Evolutionary conservation across 2,329 filamentous ascomycete genomes (phyloP).

Genomic region (Cordyceps tenuipes): DNA sequence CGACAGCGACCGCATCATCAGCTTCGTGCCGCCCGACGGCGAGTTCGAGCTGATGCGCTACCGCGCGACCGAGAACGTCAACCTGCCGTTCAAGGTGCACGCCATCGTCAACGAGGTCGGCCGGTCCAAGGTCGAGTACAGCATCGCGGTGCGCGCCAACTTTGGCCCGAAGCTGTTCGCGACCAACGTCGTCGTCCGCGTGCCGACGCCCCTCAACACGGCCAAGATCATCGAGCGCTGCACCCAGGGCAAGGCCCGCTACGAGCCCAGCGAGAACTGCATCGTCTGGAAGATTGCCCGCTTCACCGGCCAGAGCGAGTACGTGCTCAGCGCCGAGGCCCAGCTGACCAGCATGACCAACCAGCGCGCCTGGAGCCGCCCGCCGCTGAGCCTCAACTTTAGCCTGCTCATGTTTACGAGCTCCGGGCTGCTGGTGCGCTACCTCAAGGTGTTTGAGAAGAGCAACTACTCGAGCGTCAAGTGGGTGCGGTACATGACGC

Average conservation of each 20-base stretch:
- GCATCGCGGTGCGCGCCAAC: slow-evolving; percentile 93
- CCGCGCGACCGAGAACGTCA: slow-evolving; percentile 96
- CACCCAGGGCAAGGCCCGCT: slow-evolving; percentile 94
- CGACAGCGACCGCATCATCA: slow-evolving; percentile 92
- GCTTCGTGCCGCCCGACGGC: slow-evolving; percentile 91
- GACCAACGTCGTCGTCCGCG: slow-evolving; percentile 88
- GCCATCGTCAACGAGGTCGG: slow-evolving; percentile 97
- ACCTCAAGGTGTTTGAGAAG: slow-evolving; percentile 99
- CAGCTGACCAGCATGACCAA: slow-evolving; percentile 95
- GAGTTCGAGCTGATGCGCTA: slow-evolving; percentile 99
- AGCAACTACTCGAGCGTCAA: slow-evolving; percentile 98
- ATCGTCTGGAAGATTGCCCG: slow-evolving; percentile 98
- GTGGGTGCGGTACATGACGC: slow-evolving; percentile 98
- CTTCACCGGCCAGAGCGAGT: slow-evolving; percentile 98
- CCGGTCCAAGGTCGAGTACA: slow-evolving; percentile 97
- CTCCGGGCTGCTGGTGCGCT: slow-evolving; percentile 82
- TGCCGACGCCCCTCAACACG: slow-evolving; percentile 94
- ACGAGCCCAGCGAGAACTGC: slow-evolving; percentile 95
- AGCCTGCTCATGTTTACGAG: slow-evolving; percentile 97
- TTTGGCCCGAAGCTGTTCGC: slow-evolving; percentile 95
- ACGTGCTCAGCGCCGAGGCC: slow-evolving; percentile 87
- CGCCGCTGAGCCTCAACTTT: slow-evolving; percentile 86
- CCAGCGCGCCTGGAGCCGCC: slow-evolving; percentile 92
- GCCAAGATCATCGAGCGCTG: slow-evolving; percentile 88
- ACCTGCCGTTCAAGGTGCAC: slow-evolving; percentile 96